Percentiles rank a stretch among this genome's conserved stretches.
Conservation (phyloP, 345 rosid species). For the Camelina hispida region DNA sequence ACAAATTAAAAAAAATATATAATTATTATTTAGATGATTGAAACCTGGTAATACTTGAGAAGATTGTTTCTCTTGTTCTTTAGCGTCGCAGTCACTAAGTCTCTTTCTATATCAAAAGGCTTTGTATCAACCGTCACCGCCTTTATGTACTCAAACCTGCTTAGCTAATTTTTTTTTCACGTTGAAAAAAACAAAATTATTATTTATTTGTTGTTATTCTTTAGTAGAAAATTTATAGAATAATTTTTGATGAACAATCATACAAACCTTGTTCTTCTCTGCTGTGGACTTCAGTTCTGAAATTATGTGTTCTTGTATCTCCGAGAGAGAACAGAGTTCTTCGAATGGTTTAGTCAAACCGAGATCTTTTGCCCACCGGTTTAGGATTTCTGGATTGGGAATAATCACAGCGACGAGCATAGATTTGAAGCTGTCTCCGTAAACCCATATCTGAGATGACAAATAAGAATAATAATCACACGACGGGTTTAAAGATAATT, state of each 20-base stretch:
- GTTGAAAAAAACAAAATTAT: background rate
- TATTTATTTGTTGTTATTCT: background rate
- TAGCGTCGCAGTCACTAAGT: slow-evolving; percentile 84
- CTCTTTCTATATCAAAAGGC: slow-evolving; percentile 80
- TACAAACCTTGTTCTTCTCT: slow-evolving; percentile 68
- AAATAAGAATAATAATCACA: background rate
- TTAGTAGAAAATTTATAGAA: background rate
- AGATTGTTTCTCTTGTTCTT: slow-evolving; percentile 81
- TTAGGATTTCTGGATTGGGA: slow-evolving; percentile 61
- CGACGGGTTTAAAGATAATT: background rate
- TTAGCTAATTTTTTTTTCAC: slow-evolving; percentile 50
- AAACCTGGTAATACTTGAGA: slow-evolving; percentile 71
- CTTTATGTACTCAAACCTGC: slow-evolving; percentile 70
- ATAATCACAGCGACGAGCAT: slow-evolving; percentile 80
- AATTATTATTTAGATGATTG: background rate
- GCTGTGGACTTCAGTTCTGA: slow-evolving; percentile 65
- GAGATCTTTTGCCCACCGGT: slow-evolving; percentile 62
- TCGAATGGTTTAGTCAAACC: slow-evolving; percentile 52
- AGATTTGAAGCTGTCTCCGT: slow-evolving; percentile 85
- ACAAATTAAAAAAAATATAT: background rate
- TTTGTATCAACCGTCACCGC: slow-evolving; percentile 65
- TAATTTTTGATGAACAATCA: slow-evolving; percentile 1
- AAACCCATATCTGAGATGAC: slow-evolving; percentile 72
- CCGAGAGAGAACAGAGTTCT: slow-evolving; percentile 67
- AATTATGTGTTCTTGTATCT: slow-evolving; percentile 57